Conservation (phyloP, 1,284 basidiomycete genomes). For the Austroboletus niveus region DNA sequence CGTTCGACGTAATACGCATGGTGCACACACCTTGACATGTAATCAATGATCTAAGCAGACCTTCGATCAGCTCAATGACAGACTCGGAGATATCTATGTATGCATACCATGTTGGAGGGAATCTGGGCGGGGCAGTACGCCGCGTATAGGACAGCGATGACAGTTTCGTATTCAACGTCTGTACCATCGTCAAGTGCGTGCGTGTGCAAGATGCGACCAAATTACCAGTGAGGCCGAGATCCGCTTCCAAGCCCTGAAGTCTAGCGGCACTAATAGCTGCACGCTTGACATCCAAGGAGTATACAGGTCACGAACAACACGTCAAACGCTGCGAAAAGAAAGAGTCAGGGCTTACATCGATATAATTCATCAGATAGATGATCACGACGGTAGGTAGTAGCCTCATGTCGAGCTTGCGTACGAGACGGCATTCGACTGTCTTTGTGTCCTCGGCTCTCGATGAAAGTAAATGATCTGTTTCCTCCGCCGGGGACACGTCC, state of each 20-base stretch:
- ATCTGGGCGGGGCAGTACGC: constrained; percentile 63
- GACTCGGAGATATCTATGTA: neutral
- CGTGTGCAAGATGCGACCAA: neutral
- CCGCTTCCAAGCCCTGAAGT: constrained; percentile 48
- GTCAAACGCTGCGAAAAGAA: too few relatives aligned
- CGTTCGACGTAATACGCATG: neutral
- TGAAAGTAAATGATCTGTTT: constrained; percentile 10
- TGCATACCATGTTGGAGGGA: constrained; percentile 63
- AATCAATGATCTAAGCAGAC: constrained; percentile 46
- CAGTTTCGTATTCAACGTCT: constrained; percentile 62
- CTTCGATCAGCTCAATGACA: neutral
- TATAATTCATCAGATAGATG: constrained; percentile 69
- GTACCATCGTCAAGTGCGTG: neutral
- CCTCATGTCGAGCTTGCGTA: constrained; percentile 57
- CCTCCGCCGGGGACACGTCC: neutral
- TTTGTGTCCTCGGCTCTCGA: constrained; percentile 7
- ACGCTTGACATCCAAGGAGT: constrained; percentile 38
- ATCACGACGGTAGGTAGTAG: constrained; percentile 59
- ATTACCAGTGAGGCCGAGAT: constrained; percentile 50
- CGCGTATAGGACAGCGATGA: constrained; percentile 58
- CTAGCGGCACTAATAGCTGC: constrained; percentile 34
- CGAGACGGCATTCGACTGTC: constrained; percentile 40
- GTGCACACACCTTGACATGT: constrained; percentile 43
- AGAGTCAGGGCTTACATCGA: constrained; percentile 45
- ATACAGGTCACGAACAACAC: neutral